Base-by-base conservation (phyloP, 1,284 basidiomycete genomes). In the Gymnopus androsaceus region DNA sequence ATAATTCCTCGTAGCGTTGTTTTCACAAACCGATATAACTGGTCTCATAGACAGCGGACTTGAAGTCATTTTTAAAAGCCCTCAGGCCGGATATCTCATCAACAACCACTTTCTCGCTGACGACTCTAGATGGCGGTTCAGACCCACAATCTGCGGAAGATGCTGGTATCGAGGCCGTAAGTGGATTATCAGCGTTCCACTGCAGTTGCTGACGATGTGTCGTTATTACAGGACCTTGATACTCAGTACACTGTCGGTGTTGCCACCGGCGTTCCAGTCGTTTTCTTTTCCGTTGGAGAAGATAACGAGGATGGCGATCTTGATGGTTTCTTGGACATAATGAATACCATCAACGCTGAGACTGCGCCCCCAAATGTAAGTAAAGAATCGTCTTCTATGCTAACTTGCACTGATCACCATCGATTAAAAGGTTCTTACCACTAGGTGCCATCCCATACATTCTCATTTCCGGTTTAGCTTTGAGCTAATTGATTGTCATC, bases 21-120 rank as follows among this genome's bases (percentile, higher is more conserved):
- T 47, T 21, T 30, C 15, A 21, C 27, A 19, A n/a, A 15, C 5
- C 4, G 14, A 21, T 42, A 38, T 38, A 21, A 17, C 14, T 30
- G 36, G 33, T 34, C 54, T 4, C 8, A n/a, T 50, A 67, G 57
- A 61, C 57, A 11, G 52, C 47, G 2, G 65, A 67, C 52, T 52
- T 64, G 47, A 53, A 33, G 17, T 56, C 54, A 19, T 64, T 64
- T 60, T 47, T 64, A 30, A 49, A n/a, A 19, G 41, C 52, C 50
- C 68, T 70, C 45, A 67, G 70, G 31, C 60, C 71, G 2, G 72
- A 75, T 59, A 61, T 75, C 33, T 34, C 67, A 23, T 57, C 69
- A 8, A 55, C 64, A 5, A 72, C 70, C 1, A 71, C 69, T 6
- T 70, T 72, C 59, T 62, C 64, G 15, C 51, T 67, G 12, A 60